A percentile compares a stretch with the other conserved stretches of the same genome.
These are phyloP conservation scores for Globomyces pollinis-pini DNA, from an alignment of 192 early-diverging fungal genomes.

Conservation along the genomic window DNA sequence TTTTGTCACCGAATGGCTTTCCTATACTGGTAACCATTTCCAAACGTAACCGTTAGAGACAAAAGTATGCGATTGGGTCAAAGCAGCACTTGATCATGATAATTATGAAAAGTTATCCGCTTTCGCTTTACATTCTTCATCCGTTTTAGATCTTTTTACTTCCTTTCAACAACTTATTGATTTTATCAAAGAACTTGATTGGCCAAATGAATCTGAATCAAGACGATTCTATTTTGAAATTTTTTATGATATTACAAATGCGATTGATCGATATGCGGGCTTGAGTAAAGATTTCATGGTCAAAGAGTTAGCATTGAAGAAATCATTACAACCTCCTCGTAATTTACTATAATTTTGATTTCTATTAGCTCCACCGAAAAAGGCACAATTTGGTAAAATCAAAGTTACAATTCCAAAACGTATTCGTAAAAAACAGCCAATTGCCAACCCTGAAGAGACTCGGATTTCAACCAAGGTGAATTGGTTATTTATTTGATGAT, in stretches of 20 bases:
- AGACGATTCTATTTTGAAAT: slow-evolving; percentile 14
- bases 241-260: background rate
- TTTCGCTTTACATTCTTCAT: slow-evolving; percentile 21
- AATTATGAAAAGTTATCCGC: slow-evolving; percentile 19
- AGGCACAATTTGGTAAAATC: slow-evolving; percentile 12
- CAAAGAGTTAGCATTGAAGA: background rate
- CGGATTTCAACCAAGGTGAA: slow-evolving; percentile 8
- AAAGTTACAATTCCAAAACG: slow-evolving; percentile 10
- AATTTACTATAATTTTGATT: background rate
- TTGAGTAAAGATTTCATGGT: background rate
- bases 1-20: slow-evolving; percentile 29
- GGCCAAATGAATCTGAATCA: slow-evolving; percentile 27
- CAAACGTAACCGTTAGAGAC: background rate
- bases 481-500: no score
- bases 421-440: background rate
- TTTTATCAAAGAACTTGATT: slow-evolving; percentile 20
- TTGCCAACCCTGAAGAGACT: no score
- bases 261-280: background rate
- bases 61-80: slow-evolving; percentile 32
- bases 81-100: slow-evolving; percentile 26
- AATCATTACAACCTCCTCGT: slow-evolving; percentile 3
- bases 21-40: slow-evolving; percentile 14
- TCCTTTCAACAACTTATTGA: slow-evolving; percentile 38
- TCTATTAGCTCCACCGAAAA: background rate
- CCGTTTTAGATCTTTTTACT: slow-evolving; percentile 37